Evolutionary conservation across 2,329 filamentous ascomycete genomes (phyloP), one percentile per base, ranked within the genome.

Genomic region (Catunica adiposa): DNA sequence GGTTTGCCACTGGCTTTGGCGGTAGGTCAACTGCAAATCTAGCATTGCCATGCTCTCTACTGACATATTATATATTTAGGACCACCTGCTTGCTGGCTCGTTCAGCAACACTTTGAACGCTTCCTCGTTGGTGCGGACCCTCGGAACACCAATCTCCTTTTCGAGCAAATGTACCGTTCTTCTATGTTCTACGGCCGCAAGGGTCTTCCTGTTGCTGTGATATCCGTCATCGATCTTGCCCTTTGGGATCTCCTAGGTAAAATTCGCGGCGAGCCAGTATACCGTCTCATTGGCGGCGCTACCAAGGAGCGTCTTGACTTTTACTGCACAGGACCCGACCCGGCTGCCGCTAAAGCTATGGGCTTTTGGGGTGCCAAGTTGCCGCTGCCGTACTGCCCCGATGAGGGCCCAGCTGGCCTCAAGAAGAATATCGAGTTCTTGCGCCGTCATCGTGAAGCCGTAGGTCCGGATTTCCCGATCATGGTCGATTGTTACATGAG

Each of bases 401-500:
- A 89, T 51, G 89, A 96, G 65, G 89, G 89, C 3, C 80, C 82
- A 23, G 80, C 77, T 57, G 89, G 89, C 3, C 71, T 96, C 63
- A 78, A 79, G 66, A 94, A 94, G 75, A 96, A 96, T 66, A 78
- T 95, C 55, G 88, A 88, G 66, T 96, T 89, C 66, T 77, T 96
- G 52, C 80, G 83, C 62, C 83, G 86, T 68, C 87, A 95, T 68
- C 80, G 89, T 55, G 85, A 89, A 65, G 79, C 79, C 56, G 84
- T 96, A 46, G 89, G 89, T 0, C 86, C 88, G 0, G 86, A 95
- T 67, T 96, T 92, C 67, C 89, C 89, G 48, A 76, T 96, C 61
- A 89, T 94, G 75, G 89, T 96, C 3, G 89, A 96, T 71, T 96
- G 89, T 75, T 96, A 94, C 71, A 96, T 96, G 89, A 89, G 85